Evolutionary conservation across 305 asterid genomes (phyloP), one percentile per base, ranked within the genome.

Genomic region (Solanum hybrid): DNA sequence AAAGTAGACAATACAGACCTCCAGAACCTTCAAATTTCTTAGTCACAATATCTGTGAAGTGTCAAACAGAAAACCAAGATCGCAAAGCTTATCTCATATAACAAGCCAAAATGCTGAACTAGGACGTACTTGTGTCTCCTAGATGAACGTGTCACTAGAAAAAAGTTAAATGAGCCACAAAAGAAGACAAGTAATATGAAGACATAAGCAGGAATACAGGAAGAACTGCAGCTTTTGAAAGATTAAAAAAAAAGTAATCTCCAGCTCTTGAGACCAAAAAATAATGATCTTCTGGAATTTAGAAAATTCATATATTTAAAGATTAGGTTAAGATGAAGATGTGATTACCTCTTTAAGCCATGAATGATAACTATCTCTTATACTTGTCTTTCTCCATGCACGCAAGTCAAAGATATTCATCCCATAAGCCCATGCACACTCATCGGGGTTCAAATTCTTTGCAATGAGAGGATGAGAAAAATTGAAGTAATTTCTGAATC

Each of bases 371-470:
- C 94, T 93, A n/a, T 95, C 95, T 76, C 95, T 93, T 88, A 96
- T 93, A 85, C 91, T 91, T 86, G 96, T 95, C 90, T 88, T 92
- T 91, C 98, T 93, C 98, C 98, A 96, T 87, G 91, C 94, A 79
- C 89, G 92, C 94, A 95, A 90, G 91, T 96, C 98, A 92, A 96
- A 96, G 40, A 96, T 93, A 93, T 95, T 96, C 98, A 96, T 96
- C 88, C 98, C 98, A 92, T 96, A 96, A 10, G 98, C 98, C 98
- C 98, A 96, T 81, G 98, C 98, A 91, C 98, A 96, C 90, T 96
- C 98, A 11, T 95, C 95, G 60, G 98, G 95, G 90, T 94, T 92
- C 92, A 96, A 92, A 90, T 93, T 93, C 88, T 93, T 94, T 20
- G 93, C 92, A 69, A 96, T 93, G 17, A 92, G 96, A 22, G 97